phyloP scores from a whole-genome alignment of 352 stramenopile species.

The Globisporangium megalacanthum region DNA sequence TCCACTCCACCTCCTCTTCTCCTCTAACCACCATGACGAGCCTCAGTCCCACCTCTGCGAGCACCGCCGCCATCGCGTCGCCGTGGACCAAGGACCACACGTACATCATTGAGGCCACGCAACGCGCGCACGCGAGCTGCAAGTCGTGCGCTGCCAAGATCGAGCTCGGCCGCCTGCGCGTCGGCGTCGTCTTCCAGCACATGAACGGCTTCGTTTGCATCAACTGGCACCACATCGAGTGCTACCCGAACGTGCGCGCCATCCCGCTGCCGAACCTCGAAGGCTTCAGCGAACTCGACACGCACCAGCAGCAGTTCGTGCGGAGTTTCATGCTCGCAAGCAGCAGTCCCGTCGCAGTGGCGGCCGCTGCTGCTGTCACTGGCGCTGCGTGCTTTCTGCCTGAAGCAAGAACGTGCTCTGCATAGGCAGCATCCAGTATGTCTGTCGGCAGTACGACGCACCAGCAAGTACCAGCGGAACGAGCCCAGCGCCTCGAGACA shows the following conservation, averaged over 20 bases:
- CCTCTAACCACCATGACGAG: slow-evolving; percentile 1
- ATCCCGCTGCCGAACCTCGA: slow-evolving; percentile 65
- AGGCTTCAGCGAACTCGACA: slow-evolving; percentile 59
- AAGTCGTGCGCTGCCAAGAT: slow-evolving; percentile 70
- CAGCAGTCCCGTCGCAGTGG: not conserved
- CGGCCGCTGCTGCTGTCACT: not conserved
- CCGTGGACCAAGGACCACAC: slow-evolving; percentile 74
- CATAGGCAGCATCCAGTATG: slow-evolving; percentile 13
- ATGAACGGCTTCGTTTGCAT: slow-evolving; percentile 81
- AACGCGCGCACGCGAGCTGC: slow-evolving; percentile 64
- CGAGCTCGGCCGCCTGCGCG: slow-evolving; percentile 53
- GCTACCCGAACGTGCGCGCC: slow-evolving; percentile 49
- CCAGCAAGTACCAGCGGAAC: too few relatives aligned
- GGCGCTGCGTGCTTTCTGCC: slow-evolving; percentile 18
- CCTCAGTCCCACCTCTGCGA: slow-evolving; percentile 29
- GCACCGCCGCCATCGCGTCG: slow-evolving; percentile 16
- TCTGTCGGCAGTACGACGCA: too few relatives aligned
- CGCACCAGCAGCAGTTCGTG: slow-evolving; percentile 52
- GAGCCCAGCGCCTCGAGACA: too few relatives aligned
- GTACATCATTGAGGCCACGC: slow-evolving; percentile 77
- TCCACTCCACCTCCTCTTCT: not conserved
- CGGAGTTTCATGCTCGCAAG: slow-evolving; percentile 30
- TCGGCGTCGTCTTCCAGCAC: slow-evolving; percentile 78
- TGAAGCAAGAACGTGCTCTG: slow-evolving; percentile 23
- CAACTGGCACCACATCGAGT: slow-evolving; percentile 83